Evolutionary conservation across 768 basidiomycete genomes (phyloP), one percentile per base, ranked within the genome.

Genomic region (Tulasnella sp.): DNA sequence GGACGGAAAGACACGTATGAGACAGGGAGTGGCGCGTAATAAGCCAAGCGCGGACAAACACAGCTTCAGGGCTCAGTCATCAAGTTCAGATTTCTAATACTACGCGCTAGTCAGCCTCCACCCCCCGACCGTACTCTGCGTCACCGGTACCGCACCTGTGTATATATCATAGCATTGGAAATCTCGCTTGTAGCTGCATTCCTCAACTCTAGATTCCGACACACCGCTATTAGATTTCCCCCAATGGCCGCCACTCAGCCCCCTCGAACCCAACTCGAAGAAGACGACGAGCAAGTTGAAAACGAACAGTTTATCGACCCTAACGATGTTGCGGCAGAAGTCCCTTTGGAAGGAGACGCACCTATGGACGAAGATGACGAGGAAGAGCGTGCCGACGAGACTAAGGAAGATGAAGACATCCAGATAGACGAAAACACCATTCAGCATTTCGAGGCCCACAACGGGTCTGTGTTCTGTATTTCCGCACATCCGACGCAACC

Each of bases 401-500:
- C 77, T 52, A 71, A 21, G 34, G 73, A 77, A 77, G 81, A 14
- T 34, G 82, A 82, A 9, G 81, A 84, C 34, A 84, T 81, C 2
- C 86, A 88, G n/a, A 88, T 84, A 18, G 84, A 90, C 81, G 90
- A 91, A 84, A 93, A 91, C 83, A 91, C 91, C 16, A 87, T 94
- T 18, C 92, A 92, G 83, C 88, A 88, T 79, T 96, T 95, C 84
- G 84, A 87, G 21, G 86, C 86, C 10, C 97, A 99, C 85, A 84
- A 85, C 21, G 86, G 89, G 36, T 96, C 97, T 24, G 94, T 98
- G 42, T 99, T 98, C 84, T 86, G 92, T 42, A 88, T 99, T 52
- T 87, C 95, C 4, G 89, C 90, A 44, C 98, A 99, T 84, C 97
- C 98, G 0, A 90, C 90, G 19, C 88, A 87, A 76, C 90, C 93